A percentile compares a stretch with the other conserved stretches of the same genome.
Evolutionary conservation across 345 rosid genomes (phyloP).

Genomic region (Acer yangbiense): DNA sequence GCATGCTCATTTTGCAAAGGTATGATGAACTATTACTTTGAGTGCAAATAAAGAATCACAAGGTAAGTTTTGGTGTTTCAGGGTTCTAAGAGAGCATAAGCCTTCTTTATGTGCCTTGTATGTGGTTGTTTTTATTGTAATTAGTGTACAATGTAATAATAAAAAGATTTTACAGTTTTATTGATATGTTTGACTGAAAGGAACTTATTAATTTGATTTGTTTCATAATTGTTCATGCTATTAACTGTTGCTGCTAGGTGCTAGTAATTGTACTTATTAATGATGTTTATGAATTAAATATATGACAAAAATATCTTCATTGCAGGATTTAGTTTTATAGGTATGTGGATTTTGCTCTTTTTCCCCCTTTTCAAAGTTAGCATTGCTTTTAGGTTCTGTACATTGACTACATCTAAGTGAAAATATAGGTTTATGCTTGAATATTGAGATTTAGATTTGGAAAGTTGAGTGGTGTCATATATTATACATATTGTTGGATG

Average conservation of each 20-base stretch:
- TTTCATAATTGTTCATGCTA: neutral
- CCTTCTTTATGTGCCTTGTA: slow-evolving; percentile 9
- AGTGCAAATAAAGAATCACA: slow-evolving; percentile 6
- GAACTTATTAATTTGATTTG: neutral
- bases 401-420: neutral
- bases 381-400: neutral
- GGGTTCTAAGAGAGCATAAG: neutral
- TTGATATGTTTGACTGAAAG: neutral
- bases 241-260: neutral
- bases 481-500: neutral
- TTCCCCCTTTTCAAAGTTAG: neutral
- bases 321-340: neutral
- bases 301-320: neutral
- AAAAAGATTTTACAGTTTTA: neutral
- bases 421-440: slow-evolving; percentile 1
- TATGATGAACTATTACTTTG: slow-evolving; percentile 31
- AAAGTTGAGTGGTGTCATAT: slow-evolving; percentile 7
- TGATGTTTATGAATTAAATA: slow-evolving; percentile 6
- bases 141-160: neutral
- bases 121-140: slow-evolving; percentile 2
- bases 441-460: neutral
- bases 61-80: neutral
- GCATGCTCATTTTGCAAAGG: slow-evolving; percentile 99
- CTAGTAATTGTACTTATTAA: neutral
- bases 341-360: neutral